These are phyloP conservation scores for Elongisporangium anandrum DNA, from an alignment of 352 stramenopile genomes.

Conservation along the genomic window DNA sequence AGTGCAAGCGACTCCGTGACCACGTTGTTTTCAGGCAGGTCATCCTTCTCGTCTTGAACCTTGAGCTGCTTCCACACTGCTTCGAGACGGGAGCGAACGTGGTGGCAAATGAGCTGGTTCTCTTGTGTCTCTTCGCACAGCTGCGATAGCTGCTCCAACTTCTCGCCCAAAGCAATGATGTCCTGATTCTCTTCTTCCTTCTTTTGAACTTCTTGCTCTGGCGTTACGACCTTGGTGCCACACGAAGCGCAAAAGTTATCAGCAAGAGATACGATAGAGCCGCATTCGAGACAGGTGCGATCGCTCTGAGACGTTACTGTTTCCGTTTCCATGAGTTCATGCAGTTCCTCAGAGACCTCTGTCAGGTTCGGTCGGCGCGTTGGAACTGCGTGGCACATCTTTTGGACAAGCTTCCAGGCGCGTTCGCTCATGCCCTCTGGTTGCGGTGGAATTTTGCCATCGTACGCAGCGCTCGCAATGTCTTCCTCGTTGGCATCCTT, in stretches of 20 bases:
- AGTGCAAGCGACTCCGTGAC: not conserved
- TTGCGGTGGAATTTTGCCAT: not conserved
- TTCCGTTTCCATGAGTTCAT: not conserved
- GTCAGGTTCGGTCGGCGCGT: not conserved
- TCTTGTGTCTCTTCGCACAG: not conserved
- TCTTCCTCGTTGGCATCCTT: constrained; percentile 1
- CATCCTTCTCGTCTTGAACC: not conserved
- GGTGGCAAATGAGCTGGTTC: not conserved
- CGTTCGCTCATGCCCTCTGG: not conserved
- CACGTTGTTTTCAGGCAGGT: not conserved
- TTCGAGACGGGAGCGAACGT: not conserved
- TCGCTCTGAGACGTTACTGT: not conserved
- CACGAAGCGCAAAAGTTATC: not conserved
- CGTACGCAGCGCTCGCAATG: not conserved
- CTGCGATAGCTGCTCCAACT: not conserved
- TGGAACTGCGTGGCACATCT: not conserved
- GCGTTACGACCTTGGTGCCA: not conserved
- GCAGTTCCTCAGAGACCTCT: not conserved
- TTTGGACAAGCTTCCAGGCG: not conserved
- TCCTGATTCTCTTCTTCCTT: not conserved
- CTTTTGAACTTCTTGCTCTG: not conserved
- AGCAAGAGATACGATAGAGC: not conserved
- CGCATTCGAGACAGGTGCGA: not conserved
- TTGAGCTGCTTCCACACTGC: not conserved
- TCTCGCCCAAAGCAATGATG: not conserved